These are phyloP conservation scores for Castanea sativa DNA, from an alignment of 306 rosid species.

Conservation along the genomic window DNA sequence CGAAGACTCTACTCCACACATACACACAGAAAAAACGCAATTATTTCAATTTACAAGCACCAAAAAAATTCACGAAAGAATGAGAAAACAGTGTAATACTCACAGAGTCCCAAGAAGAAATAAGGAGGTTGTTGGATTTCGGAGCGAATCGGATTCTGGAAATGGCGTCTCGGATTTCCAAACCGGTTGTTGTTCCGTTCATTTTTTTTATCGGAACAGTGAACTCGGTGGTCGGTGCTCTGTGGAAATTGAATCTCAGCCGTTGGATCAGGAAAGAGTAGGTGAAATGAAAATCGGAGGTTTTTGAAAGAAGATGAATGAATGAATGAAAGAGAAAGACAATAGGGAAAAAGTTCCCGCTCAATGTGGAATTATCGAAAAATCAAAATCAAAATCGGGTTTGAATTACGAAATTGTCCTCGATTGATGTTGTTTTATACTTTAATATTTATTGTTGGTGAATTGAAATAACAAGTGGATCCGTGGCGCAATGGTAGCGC, in stretches of 20 bases:
- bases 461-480: slow-evolving; percentile 2
- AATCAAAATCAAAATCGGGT: too few relatives aligned
- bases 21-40: not conserved
- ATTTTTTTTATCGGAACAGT: not conserved
- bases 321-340: too few relatives aligned
- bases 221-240: too few relatives aligned
- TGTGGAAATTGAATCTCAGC: not conserved
- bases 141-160: slow-evolving; percentile 62
- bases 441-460: fast-evolving
- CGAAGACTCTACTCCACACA: slow-evolving; percentile 50
- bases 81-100: not conserved
- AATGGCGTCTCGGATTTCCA: slow-evolving; percentile 47
- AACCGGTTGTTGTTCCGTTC: slow-evolving; percentile 15
- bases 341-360: too few relatives aligned
- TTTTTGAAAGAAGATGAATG: not conserved
- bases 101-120: slow-evolving; percentile 89
- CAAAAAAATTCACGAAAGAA: not conserved
- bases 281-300: not conserved
- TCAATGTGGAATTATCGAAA: too few relatives aligned
- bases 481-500: slow-evolving; percentile 63
- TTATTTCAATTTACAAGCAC: not conserved
- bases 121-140: slow-evolving; percentile 58
- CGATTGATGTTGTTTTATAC: too few relatives aligned
- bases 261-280: not conserved
- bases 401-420: too few relatives aligned